A percentile compares a stretch with the other conserved stretches of the same genome.
phyloP scores from a whole-genome alignment of 306 rosid species.

The Boehmeria nivea region DNA sequence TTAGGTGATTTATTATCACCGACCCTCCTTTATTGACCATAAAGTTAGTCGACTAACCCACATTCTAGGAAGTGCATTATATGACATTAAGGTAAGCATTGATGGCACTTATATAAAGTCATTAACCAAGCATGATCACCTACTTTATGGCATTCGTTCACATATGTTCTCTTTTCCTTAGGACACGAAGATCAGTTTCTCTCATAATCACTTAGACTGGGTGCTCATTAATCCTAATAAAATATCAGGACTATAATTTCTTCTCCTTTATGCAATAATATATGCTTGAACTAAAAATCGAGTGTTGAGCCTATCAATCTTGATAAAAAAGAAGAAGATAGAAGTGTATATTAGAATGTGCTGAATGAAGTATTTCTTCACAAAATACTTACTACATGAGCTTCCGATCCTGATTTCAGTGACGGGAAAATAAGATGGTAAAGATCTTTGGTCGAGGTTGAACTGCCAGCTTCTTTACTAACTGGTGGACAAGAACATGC shows the following conservation, averaged over 20 bases:
- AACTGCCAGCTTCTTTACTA: conserved; percentile 61
- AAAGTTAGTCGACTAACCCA: background rate
- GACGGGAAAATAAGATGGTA: conserved; percentile 90
- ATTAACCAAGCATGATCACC: background rate
- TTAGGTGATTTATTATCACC: too few species aligned
- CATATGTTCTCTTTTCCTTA: background rate
- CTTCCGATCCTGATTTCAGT: conserved; percentile 86
- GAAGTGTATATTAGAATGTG: background rate
- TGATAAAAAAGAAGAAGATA: background rate
- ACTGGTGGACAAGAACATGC: conserved; percentile 90
- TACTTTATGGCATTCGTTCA: background rate
- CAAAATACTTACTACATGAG: conserved; percentile 66
- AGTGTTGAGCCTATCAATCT: background rate
- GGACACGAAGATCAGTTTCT: background rate
- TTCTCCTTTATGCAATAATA: background rate
- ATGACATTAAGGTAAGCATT: background rate
- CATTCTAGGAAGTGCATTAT: background rate
- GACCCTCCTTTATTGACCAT: background rate
- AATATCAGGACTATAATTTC: background rate
- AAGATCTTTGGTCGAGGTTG: conserved; percentile 69
- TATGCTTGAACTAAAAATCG: background rate
- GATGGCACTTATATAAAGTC: background rate
- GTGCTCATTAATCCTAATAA: background rate
- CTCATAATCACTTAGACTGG: background rate
- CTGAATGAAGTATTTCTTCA: background rate